Conservation (phyloP, 768 basidiomycete genomes). For the Rhodotorula sphaerocarpa region DNA sequence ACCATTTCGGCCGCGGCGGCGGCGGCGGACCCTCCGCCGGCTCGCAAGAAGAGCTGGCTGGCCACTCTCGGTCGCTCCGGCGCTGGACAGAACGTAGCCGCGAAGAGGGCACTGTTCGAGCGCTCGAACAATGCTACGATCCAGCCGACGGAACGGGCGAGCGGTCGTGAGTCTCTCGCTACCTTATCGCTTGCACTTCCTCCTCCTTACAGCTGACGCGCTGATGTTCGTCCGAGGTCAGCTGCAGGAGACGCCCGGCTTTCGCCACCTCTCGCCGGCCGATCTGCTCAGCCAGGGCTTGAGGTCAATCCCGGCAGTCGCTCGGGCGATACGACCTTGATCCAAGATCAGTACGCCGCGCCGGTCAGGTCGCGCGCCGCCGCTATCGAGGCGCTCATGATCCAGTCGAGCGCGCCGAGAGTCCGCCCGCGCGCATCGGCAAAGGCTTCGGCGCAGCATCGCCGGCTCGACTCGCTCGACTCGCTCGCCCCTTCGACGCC, state of each 20-base stretch:
- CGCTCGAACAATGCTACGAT: neutral
- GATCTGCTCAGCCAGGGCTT: conserved; percentile 3
- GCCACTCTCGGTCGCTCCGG: conserved; percentile 1
- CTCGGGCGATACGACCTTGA: conserved; percentile 14
- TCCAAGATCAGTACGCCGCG: conserved; percentile 9
- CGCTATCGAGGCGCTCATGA: neutral
- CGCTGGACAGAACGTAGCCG: conserved; percentile 15
- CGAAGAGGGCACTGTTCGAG: conserved; percentile 13
- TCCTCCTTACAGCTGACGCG: conserved; percentile 15
- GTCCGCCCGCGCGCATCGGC: too few species aligned
- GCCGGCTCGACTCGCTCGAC: conserved; percentile 2
- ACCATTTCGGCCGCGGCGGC: neutral
- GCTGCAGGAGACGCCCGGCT: too few species aligned
- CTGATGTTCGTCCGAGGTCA: too few species aligned
- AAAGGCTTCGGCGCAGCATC: neutral
- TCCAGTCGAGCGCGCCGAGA: conserved; percentile 4
- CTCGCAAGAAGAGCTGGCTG: conserved; percentile 6
- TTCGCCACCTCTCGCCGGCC: neutral
- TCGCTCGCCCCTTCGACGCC: neutral
- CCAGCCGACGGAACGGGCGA: neutral
- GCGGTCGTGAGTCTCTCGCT: neutral
- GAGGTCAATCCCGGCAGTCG: neutral
- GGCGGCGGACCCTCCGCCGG: neutral
- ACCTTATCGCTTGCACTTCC: neutral
- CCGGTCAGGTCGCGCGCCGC: neutral